Conservation (phyloP, 2,329 filamentous ascomycete genomes). For the Mycosphaerelloides madeirae region DNA sequence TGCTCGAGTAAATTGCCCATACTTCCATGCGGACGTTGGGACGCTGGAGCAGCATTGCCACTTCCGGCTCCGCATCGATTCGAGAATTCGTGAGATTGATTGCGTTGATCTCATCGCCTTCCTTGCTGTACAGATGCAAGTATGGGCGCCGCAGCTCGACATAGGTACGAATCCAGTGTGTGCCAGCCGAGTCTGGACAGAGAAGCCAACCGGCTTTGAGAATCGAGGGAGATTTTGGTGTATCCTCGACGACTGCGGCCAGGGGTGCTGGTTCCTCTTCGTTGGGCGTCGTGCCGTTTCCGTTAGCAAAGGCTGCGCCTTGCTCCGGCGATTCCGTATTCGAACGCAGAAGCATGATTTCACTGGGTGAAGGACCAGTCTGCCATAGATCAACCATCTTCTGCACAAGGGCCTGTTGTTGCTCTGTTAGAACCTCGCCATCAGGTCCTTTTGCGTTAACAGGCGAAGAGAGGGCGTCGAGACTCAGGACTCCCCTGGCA, state of each 20-base stretch:
- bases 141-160: conserved; percentile 90
- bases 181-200: conserved; percentile 69
- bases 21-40: conserved; percentile 46
- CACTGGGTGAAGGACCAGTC: conserved; percentile 38
- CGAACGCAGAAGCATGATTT: conserved; percentile 44
- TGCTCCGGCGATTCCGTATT: conserved; percentile 65
- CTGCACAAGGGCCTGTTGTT: conserved; percentile 41
- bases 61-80: conserved; percentile 88
- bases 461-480: conserved; percentile 43
- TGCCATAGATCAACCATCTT: conserved; percentile 63
- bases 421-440: conserved; percentile 20
- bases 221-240: conserved; percentile 67
- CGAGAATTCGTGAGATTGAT: conserved; percentile 84
- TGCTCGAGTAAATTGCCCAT: conserved; percentile 91
- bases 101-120: conserved; percentile 84
- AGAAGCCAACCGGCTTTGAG: conserved; percentile 86
- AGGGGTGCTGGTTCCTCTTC: conserved; percentile 57
- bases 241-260: conserved; percentile 68
- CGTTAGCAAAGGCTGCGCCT: conserved; percentile 46
- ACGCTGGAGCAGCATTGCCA: conserved; percentile 64
- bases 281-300: conserved; percentile 16
- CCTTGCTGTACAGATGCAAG: conserved; percentile 79
- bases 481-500: conserved; percentile 57
- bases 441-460: conserved; percentile 24
- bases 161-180: conserved; percentile 85